Conservation (phyloP, 1,139 yeast species). For the Lodderomyces margitis region DNA sequence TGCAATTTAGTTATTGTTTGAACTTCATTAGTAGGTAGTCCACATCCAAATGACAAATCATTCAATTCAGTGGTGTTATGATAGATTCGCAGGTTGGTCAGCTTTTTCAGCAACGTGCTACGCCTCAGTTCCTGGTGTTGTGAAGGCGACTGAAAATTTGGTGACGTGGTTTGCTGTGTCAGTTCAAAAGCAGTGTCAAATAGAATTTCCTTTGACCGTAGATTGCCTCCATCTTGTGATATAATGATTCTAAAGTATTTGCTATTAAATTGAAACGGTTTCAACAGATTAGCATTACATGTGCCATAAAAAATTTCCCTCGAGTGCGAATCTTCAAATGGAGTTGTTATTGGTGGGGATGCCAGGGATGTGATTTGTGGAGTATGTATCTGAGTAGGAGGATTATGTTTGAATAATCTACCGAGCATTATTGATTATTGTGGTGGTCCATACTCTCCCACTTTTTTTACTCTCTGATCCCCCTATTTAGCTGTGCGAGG, state of each 20-base stretch:
- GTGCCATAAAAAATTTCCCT: conserved; percentile 45
- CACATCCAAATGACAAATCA: conserved; percentile 58
- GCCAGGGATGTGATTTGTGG: conserved; percentile 2
- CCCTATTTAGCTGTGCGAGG: background rate
- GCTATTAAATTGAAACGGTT: conserved; percentile 31
- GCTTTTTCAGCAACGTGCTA: conserved; percentile 14
- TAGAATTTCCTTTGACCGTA: conserved; percentile 47
- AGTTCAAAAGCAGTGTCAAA: conserved; percentile 42
- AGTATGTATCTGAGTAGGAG: conserved; percentile 5
- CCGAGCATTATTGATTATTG: conserved; percentile 24
- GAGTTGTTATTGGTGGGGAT: conserved; percentile 16
- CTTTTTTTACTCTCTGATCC: background rate
- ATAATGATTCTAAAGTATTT: conserved; percentile 44
- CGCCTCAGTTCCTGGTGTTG: background rate
- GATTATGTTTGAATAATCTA: conserved; percentile 24
- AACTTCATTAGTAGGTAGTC: conserved; percentile 51
- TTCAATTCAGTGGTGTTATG: conserved; percentile 47
- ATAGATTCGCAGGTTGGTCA: conserved; percentile 26
- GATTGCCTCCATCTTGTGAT: conserved; percentile 53
- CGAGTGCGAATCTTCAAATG: conserved; percentile 44
- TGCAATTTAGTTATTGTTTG: conserved; percentile 48
- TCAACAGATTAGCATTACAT: conserved; percentile 27
- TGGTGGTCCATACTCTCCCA: background rate
- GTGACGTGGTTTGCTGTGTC: conserved; percentile 4
- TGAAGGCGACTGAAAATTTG: conserved; percentile 1